These are phyloP conservation scores for Neofusicoccum sp. DNA, from an alignment of 2,329 filamentous ascomycete genomes.

Conservation along the genomic window DNA sequence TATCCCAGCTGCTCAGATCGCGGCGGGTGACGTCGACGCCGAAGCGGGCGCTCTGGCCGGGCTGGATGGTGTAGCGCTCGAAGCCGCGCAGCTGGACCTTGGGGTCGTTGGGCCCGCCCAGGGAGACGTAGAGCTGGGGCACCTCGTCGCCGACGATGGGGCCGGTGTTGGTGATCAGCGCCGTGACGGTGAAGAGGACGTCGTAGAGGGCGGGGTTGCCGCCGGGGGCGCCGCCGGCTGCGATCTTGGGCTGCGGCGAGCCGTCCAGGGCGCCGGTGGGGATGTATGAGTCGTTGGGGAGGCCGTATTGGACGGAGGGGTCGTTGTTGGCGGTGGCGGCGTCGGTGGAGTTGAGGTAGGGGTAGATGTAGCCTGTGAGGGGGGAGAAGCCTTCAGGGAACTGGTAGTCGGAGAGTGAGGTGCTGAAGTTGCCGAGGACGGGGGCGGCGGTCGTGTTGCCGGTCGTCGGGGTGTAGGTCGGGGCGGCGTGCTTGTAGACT, in stretches of 20 bases:
- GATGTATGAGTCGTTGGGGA: conserved; percentile 56
- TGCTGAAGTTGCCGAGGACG: conserved; percentile 63
- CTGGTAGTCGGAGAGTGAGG: conserved; percentile 61
- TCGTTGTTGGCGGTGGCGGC: conserved; percentile 54
- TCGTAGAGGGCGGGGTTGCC: conserved; percentile 67
- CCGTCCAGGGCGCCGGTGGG: conserved; percentile 58
- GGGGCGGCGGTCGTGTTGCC: conserved; percentile 65
- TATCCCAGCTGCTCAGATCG: conserved; percentile 87
- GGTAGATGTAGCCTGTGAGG: conserved; percentile 64
- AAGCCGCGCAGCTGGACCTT: conserved; percentile 72
- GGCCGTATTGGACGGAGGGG: conserved; percentile 59
- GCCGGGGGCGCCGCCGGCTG: conserved; percentile 63
- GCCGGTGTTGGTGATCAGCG: conserved; percentile 71
- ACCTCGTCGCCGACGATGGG: conserved; percentile 65
- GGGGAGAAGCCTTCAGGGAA: conserved; percentile 62
- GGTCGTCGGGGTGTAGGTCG: conserved; percentile 57
- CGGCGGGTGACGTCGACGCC: conserved; percentile 68
- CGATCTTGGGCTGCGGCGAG: conserved; percentile 53
- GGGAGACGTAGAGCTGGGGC: conserved; percentile 71
- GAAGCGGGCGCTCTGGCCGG: conserved; percentile 68
- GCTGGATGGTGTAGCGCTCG: conserved; percentile 64
- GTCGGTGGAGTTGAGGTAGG: conserved; percentile 65
- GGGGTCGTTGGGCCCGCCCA: conserved; percentile 74
- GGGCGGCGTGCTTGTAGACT: conserved; percentile 52
- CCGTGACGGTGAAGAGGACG: conserved; percentile 64